Evolutionary conservation across 139 green algal species (phyloP).

Genomic region (Deuterostichococcus epilithicus): DNA sequence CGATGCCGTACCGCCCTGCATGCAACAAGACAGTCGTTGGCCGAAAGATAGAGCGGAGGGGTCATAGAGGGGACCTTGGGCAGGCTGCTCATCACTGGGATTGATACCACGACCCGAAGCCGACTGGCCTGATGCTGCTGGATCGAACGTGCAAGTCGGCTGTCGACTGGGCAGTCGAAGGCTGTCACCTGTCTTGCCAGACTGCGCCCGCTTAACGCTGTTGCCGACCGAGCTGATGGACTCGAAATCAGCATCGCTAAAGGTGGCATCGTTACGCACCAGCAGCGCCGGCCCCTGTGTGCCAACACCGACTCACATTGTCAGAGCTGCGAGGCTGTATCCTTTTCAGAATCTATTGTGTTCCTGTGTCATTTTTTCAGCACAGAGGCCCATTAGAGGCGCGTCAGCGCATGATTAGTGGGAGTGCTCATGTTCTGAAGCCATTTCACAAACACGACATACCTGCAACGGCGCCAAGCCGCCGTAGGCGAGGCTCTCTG

Average conservation of each 20-base stretch:
- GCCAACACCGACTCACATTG: background rate
- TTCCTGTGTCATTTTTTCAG: no score
- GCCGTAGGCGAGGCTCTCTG: conserved; percentile 2
- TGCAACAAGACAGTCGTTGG: no score
- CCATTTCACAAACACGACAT: no score
- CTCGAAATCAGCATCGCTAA: conserved; percentile 61
- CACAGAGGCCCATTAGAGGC: no score
- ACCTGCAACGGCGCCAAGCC: background rate
- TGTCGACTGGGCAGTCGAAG: no score
- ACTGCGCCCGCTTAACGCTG: conserved; percentile 53
- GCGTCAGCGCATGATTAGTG: no score
- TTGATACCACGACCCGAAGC: conserved; percentile 38
- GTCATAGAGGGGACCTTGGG: conserved; percentile 22
- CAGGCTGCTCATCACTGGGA: conserved; percentile 28
- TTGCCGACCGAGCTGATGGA: conserved; percentile 71
- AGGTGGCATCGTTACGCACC: conserved; percentile 67
- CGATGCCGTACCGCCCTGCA: conserved; percentile 31
- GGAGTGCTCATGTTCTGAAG: no score
- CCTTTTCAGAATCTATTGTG: background rate
- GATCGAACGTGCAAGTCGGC: no score
- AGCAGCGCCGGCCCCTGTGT: conserved; percentile 61
- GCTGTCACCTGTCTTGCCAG: conserved; percentile 53
- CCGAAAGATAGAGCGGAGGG: no score
- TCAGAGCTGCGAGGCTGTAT: background rate
- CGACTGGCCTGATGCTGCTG: no score